Conservation (phyloP, 345 rosid species). For the Zanthoxylum bungeanum region DNA sequence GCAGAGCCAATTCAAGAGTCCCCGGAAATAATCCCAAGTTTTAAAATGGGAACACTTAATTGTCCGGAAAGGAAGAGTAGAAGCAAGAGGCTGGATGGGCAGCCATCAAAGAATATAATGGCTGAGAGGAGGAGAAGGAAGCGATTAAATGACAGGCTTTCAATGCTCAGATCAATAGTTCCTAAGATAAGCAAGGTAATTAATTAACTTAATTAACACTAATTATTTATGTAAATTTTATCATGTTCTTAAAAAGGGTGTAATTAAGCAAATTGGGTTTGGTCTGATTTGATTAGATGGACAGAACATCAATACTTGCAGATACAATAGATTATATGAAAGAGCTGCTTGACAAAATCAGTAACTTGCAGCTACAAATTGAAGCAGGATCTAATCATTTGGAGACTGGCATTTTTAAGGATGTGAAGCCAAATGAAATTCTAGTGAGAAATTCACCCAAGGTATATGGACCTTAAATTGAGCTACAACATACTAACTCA, state of each 20-base stretch:
- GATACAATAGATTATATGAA: conserved; percentile 53
- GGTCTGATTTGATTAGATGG: conserved; percentile 32
- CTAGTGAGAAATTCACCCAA: conserved; percentile 79
- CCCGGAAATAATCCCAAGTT: conserved; percentile 28
- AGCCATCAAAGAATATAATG: conserved; percentile 90
- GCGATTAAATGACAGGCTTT: conserved; percentile 74
- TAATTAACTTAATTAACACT: background rate
- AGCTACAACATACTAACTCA: background rate
- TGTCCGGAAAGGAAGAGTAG: conserved; percentile 30
- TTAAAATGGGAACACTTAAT: conserved; percentile 23
- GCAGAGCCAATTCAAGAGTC: conserved; percentile 34
- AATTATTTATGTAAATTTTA: background rate
- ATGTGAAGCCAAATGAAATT: conserved; percentile 49
- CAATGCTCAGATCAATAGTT: conserved; percentile 90
- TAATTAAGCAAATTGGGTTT: background rate
- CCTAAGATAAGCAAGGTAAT: conserved; percentile 93
- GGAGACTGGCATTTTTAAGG: conserved; percentile 37
- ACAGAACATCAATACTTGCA: conserved; percentile 47
- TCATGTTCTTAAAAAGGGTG: background rate
- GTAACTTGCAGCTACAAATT: conserved; percentile 47
- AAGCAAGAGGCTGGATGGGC: conserved; percentile 59
- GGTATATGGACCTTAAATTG: conserved; percentile 37
- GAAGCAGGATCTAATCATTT: conserved; percentile 34
- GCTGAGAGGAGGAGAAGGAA: conserved; percentile 88
- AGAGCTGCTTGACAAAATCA: conserved; percentile 64